Percentiles rank a stretch among this genome's conserved stretches.
phyloP scores from a whole-genome alignment of 768 basidiomycete genomes.

The Xerocomellus dryophilus region DNA sequence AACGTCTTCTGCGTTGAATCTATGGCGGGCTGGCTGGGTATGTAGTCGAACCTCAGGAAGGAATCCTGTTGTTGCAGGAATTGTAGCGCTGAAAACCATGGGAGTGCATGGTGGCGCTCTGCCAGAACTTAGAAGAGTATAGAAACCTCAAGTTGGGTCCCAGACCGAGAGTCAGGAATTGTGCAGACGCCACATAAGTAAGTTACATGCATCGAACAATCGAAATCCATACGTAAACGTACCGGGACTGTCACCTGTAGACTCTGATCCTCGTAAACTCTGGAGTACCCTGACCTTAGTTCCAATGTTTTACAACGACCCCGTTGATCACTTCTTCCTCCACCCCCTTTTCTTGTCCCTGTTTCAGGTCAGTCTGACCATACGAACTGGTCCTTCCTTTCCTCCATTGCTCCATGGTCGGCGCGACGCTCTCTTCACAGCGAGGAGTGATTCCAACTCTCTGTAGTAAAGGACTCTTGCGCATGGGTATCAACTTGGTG shows the following conservation, averaged over 20 bases:
- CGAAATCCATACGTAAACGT: background rate
- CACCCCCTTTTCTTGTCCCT: conserved; percentile 38
- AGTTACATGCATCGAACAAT: background rate
- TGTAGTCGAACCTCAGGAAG: too few species aligned
- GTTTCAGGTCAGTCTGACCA: conserved; percentile 45
- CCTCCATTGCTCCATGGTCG: conserved; percentile 53
- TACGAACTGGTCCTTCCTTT: conserved; percentile 50
- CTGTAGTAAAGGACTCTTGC: conserved; percentile 48
- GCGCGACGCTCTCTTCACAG: conserved; percentile 40
- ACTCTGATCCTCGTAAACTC: background rate
- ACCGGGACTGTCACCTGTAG: too few species aligned
- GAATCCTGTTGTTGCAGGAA: too few species aligned
- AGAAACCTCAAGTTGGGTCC: too few species aligned
- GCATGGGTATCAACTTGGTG: conserved; percentile 43
- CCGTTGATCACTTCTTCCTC: conserved; percentile 58
- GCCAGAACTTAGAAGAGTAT: too few species aligned
- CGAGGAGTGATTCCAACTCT: conserved; percentile 39
- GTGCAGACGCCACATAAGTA: too few species aligned
- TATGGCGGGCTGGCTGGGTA: too few species aligned
- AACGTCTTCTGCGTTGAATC: too few species aligned
- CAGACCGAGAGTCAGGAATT: too few species aligned
- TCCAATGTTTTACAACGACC: conserved; percentile 56
- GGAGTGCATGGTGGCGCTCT: too few species aligned
- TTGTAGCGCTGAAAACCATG: too few species aligned
- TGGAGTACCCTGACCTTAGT: conserved; percentile 26